Percentiles rank a stretch among this genome's conserved stretches.
Evolutionary conservation across 768 basidiomycete genomes (phyloP).

Genomic region (Xerocomellus intermedius): DNA sequence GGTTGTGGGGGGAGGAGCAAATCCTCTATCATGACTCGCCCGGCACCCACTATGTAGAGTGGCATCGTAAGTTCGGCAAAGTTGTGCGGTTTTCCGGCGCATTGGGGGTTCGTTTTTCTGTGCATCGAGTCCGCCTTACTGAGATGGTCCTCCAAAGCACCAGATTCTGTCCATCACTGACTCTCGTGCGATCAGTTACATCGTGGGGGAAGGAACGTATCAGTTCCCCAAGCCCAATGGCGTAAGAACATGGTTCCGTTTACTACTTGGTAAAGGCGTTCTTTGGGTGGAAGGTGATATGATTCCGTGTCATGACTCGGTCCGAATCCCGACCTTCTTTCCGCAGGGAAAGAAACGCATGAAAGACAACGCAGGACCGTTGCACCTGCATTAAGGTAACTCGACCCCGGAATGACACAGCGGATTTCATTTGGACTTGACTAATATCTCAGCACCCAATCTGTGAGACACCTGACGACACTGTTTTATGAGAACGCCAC

Average conservation of each 20-base stretch:
- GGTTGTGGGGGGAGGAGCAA: constrained; percentile 65
- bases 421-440: background rate
- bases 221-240: constrained; percentile 62
- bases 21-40: constrained; percentile 49
- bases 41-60: constrained; percentile 49
- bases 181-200: constrained; percentile 49
- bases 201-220: constrained; percentile 54
- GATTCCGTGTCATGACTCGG: background rate
- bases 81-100: constrained; percentile 56
- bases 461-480: constrained; percentile 48
- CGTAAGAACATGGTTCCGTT: constrained; percentile 62
- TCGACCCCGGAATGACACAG: background rate
- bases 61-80: constrained; percentile 54
- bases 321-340: constrained; percentile 1
- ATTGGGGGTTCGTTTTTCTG: constrained; percentile 43
- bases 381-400: constrained; percentile 57
- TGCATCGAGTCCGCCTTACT: constrained; percentile 7
- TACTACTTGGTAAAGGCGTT: constrained; percentile 60
- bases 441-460: constrained; percentile 41
- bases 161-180: constrained; percentile 59
- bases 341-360: constrained; percentile 52
- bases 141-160: constrained; percentile 38
- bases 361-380: constrained; percentile 52
- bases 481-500: constrained; percentile 56
- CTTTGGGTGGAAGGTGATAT: constrained; percentile 61